Evolutionary conservation across 2,329 filamentous ascomycete species (phyloP), one percentile per base, ranked within the genome.

Genomic region (Hymenoscyphus repandus): DNA sequence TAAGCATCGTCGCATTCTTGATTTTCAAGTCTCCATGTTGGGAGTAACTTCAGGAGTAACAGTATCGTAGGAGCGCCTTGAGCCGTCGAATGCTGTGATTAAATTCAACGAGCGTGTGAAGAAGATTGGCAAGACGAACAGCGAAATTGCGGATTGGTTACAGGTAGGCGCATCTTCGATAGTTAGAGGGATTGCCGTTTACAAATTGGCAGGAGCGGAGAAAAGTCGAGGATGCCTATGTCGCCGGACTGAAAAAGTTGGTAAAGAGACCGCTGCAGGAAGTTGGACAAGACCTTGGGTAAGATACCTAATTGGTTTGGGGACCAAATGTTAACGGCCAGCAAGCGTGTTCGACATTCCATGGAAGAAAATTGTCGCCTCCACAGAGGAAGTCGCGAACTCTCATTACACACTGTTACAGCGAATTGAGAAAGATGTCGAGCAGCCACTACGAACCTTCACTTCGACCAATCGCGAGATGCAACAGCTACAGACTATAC

Each of bases 61-160:
- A 37, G 48, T 27, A 47, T 52, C 56, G 43, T 62, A 97, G 92
- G 84, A 85, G 60, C 80, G 82, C 64, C 78, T 99, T 63, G 83
- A 88, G 69, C 92, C 93, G 22, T 73, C 73, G 60, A 89, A 93
- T 73, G 91, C 93, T 53, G 88, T 90, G 36, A 78, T 81, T 49
- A 80, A 90, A 53, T 80, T 97, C 63, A 87, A 85, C 69, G 91
- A 96, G 62, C 88, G 93, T 64, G 81, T 97, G 62, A 88, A 87
- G 70, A 82, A 90, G 70, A 92, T 97, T 67, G 81, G 80, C 63
- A 90, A 85, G 69, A 74, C 95, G 72, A 96, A 99, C 70, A 72
- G 76, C 61, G 90, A 96, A 67, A 89, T 99, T 64, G 92, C 92
- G 69, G 92, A 97, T 72, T 99, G 92, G 90, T 79, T 99, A 56